Base-by-base conservation (phyloP, 129 eudicot genomes). In the Pseudognaphalium luteoalbum region DNA sequence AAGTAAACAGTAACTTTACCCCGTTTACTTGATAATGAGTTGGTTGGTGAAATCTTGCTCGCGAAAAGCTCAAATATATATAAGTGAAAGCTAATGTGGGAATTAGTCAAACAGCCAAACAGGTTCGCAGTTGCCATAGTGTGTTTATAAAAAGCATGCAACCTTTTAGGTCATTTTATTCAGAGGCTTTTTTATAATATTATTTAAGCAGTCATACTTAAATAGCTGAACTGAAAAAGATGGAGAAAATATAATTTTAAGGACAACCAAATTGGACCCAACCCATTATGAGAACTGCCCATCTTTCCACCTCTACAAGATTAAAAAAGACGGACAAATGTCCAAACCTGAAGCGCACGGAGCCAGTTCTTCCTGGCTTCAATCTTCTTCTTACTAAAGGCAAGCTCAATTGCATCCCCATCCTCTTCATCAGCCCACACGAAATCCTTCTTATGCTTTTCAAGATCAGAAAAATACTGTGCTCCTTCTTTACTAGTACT, bases 281-380 rank as follows among this genome's bases (percentile, higher is more conserved):
- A 39, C 7, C 47, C 3, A 7, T 39, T 39, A 39, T 44, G 12
- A 44, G 17, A 44, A 44, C 16, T 44, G 52, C n/a, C n/a, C n/a
- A n/a, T n/a, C n/a, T n/a, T n/a, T 17, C 52, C 52, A 12, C 9
- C n/a, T n/a, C 19, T n/a, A 69, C 10, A 47, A 71, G 32, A 5
- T 20, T 28, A n/a, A n/a, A n/a, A n/a, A n/a, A n/a, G n/a, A n/a
- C n/a, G 15, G 60, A 50, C n/a, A 4, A 29, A 69, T 70, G 30
- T 30, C n/a, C 78, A 9, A 54, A 93, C 97, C 98, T 89, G 91
- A 61, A 85, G 89, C n/a, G 90, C 91, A 12, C 93, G 83, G 12
- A 94, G 93, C 98, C 97, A 94, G 30, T 70, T 91, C 87, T 94
- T 94, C 63, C 97, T 77, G 10, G 96, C 97, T 78, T 94, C 98